phyloP scores from a whole-genome alignment of 257 asterid genomes.

The Nicotiana noctiflora region DNA sequence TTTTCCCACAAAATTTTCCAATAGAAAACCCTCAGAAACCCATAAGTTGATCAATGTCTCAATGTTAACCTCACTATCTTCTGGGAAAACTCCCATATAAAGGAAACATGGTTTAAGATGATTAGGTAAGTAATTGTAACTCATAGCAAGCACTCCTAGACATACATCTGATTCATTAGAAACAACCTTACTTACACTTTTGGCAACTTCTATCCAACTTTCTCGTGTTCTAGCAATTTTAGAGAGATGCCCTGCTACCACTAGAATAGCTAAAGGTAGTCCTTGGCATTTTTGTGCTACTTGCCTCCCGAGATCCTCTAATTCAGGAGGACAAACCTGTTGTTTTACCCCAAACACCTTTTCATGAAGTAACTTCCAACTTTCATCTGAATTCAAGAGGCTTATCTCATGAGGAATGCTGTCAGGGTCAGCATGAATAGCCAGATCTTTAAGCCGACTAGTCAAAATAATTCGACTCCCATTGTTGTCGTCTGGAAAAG shows the following conservation, averaged over 20 bases:
- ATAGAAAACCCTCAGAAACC: conserved; percentile 6
- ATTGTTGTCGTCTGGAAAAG: not conserved
- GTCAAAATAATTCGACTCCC: conserved; percentile 7
- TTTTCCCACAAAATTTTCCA: not conserved
- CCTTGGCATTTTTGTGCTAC: not conserved
- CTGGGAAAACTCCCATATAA: not conserved
- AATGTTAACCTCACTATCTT: not conserved
- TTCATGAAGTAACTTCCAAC: not conserved
- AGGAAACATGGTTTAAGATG: not conserved
- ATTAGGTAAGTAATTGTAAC: conserved; percentile 2
- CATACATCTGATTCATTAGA: not conserved
- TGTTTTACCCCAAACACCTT: not conserved
- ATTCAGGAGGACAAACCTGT: not conserved
- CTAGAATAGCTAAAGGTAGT: not conserved
- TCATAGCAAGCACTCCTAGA: not conserved
- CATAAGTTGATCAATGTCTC: not conserved
- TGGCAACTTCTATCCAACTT: not conserved
- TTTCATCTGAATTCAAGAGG: not conserved
- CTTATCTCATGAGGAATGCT: not conserved
- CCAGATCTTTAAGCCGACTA: not conserved
- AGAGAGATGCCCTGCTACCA: not conserved
- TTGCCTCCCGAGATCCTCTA: not conserved
- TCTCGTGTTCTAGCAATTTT: not conserved
- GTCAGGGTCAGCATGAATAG: not conserved
- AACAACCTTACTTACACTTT: not conserved